Evolutionary conservation across 108 stramenopile species (phyloP).

Genomic region (Skeletonema tropicum): DNA sequence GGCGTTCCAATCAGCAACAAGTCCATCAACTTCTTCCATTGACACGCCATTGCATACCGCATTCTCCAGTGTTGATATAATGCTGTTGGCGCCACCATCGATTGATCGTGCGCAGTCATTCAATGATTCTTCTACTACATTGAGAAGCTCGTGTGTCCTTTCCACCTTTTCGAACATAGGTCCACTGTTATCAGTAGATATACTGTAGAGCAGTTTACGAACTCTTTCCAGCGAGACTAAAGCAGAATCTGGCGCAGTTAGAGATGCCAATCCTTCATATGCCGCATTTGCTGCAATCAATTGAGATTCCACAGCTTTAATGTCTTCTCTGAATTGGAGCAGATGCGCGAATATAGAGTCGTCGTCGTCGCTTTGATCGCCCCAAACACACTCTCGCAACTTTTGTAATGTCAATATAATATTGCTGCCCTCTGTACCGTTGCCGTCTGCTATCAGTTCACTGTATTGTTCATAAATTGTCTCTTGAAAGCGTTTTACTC

Average conservation of each 20-base stretch:
- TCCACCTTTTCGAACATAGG: constrained; percentile 57
- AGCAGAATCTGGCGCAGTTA: constrained; percentile 64
- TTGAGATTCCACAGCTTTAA: constrained; percentile 56
- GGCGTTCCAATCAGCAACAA: constrained; percentile 79
- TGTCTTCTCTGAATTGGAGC: constrained; percentile 57
- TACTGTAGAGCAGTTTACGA: constrained; percentile 60
- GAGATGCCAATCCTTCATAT: constrained; percentile 52
- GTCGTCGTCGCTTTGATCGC: constrained; percentile 24
- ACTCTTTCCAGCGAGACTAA: constrained; percentile 62
- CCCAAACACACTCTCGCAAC: constrained; percentile 21
- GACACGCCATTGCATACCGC: constrained; percentile 46
- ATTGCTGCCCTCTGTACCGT: constrained; percentile 2
- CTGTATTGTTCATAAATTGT: constrained; percentile 27
- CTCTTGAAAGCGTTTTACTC: constrained; percentile 52
- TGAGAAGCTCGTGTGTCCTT: constrained; percentile 72
- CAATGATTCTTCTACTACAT: constrained; percentile 63
- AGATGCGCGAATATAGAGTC: constrained; percentile 50
- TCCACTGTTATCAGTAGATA: constrained; percentile 31
- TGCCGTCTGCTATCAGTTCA: constrained; percentile 23
- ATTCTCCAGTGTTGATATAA: constrained; percentile 54
- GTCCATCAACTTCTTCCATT: constrained; percentile 61
- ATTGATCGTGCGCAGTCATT: constrained; percentile 59
- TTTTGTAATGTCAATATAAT: constrained; percentile 16
- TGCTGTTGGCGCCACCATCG: constrained; percentile 59
- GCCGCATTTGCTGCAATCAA: constrained; percentile 63